Percentiles rank a stretch among this genome's conserved stretches.
Evolutionary conservation across 2,329 filamentous ascomycete genomes (phyloP).

Genomic region (Niveomyces coronatus): DNA sequence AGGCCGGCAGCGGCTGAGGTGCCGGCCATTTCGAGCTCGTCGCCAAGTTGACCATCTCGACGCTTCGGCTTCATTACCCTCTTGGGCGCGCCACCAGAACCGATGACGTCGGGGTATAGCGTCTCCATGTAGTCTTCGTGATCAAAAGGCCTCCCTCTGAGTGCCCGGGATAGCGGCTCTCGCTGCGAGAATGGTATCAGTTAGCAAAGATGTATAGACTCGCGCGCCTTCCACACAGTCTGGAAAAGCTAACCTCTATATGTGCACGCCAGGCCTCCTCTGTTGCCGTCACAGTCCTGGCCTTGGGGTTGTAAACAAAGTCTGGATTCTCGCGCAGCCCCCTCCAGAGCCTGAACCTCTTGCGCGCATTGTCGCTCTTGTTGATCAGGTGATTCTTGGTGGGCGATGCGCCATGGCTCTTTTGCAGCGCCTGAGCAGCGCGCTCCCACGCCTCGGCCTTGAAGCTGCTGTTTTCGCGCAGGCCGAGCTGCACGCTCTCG

Average conservation of each 20-base stretch:
- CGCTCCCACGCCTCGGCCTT: conserved; percentile 52
- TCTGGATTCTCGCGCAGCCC: conserved; percentile 47
- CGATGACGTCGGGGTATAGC: conserved; percentile 49
- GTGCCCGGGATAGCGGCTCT: conserved; percentile 46
- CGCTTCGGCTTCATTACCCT: conserved; percentile 46
- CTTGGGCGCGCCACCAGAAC: conserved; percentile 49
- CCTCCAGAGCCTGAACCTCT: conserved; percentile 52
- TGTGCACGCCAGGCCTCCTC: conserved; percentile 48
- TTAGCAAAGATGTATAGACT: conserved; percentile 1
- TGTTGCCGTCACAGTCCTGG: conserved; percentile 41
- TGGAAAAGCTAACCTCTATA: conserved; percentile 35
- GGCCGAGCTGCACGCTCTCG: conserved; percentile 46
- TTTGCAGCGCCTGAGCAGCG: conserved; percentile 42
- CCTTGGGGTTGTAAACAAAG: conserved; percentile 42
- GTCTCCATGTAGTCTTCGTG: conserved; percentile 52
- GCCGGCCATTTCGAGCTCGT: conserved; percentile 39
- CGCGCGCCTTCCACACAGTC: background rate
- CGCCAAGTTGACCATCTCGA: conserved; percentile 34
- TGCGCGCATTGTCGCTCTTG: conserved; percentile 53
- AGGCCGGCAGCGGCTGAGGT: conserved; percentile 37
- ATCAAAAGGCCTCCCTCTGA: conserved; percentile 48
- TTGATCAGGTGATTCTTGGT: conserved; percentile 53
- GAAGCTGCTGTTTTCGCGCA: conserved; percentile 49
- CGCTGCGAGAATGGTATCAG: conserved; percentile 28
- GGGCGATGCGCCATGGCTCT: conserved; percentile 45